These are phyloP conservation scores for Durotheca rogersii DNA, from an alignment of 495 filamentous ascomycete genomes.

Conservation along the genomic window DNA sequence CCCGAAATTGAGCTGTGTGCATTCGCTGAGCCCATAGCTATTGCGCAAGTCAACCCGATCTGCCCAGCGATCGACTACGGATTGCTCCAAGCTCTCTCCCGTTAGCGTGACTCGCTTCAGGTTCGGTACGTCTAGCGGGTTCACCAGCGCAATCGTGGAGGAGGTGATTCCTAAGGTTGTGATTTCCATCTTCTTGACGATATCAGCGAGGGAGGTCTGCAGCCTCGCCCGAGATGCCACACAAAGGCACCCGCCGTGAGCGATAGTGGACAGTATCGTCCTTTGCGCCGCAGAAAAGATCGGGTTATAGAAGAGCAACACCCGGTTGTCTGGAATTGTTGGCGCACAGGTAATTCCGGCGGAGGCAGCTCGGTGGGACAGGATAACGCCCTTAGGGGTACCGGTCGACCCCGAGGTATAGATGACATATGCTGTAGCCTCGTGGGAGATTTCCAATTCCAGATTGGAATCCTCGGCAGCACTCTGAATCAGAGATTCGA, in stretches of 20 bases:
- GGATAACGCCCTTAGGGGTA: conserved; percentile 43
- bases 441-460: background rate
- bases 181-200: background rate
- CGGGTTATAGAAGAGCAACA: conserved; percentile 1
- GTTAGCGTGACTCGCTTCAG: background rate
- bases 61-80: background rate
- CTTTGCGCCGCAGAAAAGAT: background rate
- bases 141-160: background rate
- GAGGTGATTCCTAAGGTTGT: background rate
- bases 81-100: background rate
- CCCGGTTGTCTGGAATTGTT: background rate
- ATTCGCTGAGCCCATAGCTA: background rate
- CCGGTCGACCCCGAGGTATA: conserved; percentile 58
- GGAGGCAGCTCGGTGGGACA: conserved; percentile 21
- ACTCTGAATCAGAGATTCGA: background rate
- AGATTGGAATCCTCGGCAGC: background rate
- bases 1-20: background rate
- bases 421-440: conserved; percentile 49
- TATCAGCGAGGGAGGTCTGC: background rate
- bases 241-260: conserved; percentile 1
- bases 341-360: background rate
- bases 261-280: background rate
- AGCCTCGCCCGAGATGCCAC: background rate
- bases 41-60: background rate
- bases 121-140: background rate